phyloP scores from a whole-genome alignment of 2,329 filamentous ascomycete genomes.

The Aspergillus sp. region DNA sequence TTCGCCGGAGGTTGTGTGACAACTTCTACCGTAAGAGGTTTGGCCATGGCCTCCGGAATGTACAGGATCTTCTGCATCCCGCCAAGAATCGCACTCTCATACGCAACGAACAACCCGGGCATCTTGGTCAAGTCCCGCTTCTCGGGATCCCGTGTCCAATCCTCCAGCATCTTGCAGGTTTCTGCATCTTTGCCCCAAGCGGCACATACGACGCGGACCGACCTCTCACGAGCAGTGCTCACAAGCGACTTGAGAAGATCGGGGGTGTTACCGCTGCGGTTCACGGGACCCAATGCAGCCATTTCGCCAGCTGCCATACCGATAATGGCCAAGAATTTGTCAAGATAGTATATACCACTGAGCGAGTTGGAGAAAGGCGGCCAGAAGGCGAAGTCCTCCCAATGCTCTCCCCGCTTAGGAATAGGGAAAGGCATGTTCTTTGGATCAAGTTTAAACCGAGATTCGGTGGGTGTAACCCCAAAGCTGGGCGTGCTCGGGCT shows the following conservation, averaged over 20 bases:
- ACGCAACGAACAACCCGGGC: conserved; percentile 76
- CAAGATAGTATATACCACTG: conserved; percentile 84
- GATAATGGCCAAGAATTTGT: conserved; percentile 71
- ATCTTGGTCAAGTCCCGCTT: conserved; percentile 83
- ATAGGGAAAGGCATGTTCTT: conserved; percentile 70
- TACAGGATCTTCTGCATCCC: conserved; percentile 96
- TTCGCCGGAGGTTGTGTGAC: conserved; percentile 80
- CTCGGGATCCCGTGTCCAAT: conserved; percentile 81
- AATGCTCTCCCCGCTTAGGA: conserved; percentile 71
- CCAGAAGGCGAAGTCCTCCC: conserved; percentile 96
- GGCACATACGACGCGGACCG: conserved; percentile 74
- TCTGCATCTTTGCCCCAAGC: conserved; percentile 93
- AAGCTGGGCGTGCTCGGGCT: conserved; percentile 57
- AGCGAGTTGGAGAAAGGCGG: conserved; percentile 86
- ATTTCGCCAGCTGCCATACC: conserved; percentile 85
- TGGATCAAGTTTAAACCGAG: conserved; percentile 72
- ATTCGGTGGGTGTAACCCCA: conserved; percentile 54
- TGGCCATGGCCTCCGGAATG: conserved; percentile 74
- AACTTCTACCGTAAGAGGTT: conserved; percentile 66
- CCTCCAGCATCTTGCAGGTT: conserved; percentile 84
- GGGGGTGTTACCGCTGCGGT: conserved; percentile 48
- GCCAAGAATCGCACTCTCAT: conserved; percentile 71
- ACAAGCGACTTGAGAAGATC: conserved; percentile 73
- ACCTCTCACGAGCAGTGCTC: conserved; percentile 72
- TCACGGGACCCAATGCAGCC: conserved; percentile 64